These are phyloP conservation scores for Colletotrichum tropicale DNA, from an alignment of 2,329 filamentous ascomycete genomes.

Conservation along the genomic window DNA sequence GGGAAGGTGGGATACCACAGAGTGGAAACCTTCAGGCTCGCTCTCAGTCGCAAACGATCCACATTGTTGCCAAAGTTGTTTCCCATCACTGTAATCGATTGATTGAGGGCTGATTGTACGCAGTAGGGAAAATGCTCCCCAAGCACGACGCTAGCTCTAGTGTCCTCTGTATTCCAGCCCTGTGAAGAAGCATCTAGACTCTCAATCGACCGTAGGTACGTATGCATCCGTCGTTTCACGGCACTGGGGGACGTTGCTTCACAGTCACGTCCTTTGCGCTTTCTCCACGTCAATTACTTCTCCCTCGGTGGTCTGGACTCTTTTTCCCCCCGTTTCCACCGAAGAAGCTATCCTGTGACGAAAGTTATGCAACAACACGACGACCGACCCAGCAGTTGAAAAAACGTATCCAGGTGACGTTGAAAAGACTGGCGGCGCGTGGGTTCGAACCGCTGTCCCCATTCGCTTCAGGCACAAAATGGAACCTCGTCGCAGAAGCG, in stretches of 20 bases:
- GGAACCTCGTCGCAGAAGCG: neutral
- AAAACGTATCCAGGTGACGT: neutral
- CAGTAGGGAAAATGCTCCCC: neutral
- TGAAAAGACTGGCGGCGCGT: neutral
- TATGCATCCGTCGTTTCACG: slow-evolving; percentile 4
- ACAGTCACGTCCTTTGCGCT: neutral
- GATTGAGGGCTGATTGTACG: neutral
- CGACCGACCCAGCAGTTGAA: neutral
- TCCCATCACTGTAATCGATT: neutral
- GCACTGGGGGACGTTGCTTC: neutral
- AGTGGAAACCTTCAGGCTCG: neutral
- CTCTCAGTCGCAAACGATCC: neutral
- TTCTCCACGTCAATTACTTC: neutral
- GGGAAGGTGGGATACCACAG: neutral
- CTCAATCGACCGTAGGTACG: slow-evolving; percentile 5
- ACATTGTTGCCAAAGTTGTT: neutral
- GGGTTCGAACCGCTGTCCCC: neutral
- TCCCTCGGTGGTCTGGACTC: neutral
- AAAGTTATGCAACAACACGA: neutral
- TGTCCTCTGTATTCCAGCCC: neutral
- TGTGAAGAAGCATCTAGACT: slow-evolving; percentile 20
- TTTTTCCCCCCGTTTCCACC: neutral
- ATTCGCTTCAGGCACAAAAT: neutral
- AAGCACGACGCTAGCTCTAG: neutral
- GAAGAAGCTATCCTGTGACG: neutral